Conservation (phyloP, 2,329 filamentous ascomycete genomes). For the Xylaria hypoxylon region DNA sequence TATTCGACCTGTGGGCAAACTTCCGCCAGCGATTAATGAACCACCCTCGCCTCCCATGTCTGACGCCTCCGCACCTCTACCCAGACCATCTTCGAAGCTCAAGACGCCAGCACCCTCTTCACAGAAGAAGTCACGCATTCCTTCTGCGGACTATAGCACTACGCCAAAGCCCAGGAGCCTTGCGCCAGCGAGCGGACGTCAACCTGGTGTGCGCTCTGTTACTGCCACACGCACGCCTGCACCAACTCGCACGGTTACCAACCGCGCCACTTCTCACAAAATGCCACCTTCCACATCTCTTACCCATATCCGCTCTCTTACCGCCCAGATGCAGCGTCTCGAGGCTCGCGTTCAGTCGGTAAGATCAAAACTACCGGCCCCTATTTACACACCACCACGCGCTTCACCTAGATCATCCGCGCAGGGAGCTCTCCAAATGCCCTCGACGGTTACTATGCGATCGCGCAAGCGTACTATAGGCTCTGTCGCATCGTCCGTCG, state of each 20-base stretch:
- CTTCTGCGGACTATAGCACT: constrained; percentile 64
- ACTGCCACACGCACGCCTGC: constrained; percentile 61
- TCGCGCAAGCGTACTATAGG: constrained; percentile 76
- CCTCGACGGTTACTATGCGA: constrained; percentile 72
- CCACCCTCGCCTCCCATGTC: constrained; percentile 95
- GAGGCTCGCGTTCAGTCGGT: constrained; percentile 93
- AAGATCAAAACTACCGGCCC: constrained; percentile 89
- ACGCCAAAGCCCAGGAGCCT: constrained; percentile 64
- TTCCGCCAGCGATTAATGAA: constrained; percentile 76
- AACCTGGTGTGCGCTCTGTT: constrained; percentile 58
- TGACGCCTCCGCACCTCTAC: constrained; percentile 76
- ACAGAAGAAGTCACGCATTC: constrained; percentile 63
- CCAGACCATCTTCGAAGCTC: constrained; percentile 61
- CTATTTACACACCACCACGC: constrained; percentile 80
- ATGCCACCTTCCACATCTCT: constrained; percentile 76
- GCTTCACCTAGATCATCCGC: constrained; percentile 75
- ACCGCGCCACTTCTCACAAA: constrained; percentile 61
- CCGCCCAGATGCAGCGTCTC: constrained; percentile 96
- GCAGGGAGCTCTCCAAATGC: constrained; percentile 57
- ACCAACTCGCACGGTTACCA: constrained; percentile 60
- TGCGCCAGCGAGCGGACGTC: constrained; percentile 53
- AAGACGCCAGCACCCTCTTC: constrained; percentile 51
- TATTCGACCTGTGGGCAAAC: constrained; percentile 62
- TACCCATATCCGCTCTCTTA: constrained; percentile 91
- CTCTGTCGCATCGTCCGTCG: constrained; percentile 62